Conservation (phyloP, 495 filamentous ascomycete genomes). For the Hyaloscypha finlandica region DNA sequence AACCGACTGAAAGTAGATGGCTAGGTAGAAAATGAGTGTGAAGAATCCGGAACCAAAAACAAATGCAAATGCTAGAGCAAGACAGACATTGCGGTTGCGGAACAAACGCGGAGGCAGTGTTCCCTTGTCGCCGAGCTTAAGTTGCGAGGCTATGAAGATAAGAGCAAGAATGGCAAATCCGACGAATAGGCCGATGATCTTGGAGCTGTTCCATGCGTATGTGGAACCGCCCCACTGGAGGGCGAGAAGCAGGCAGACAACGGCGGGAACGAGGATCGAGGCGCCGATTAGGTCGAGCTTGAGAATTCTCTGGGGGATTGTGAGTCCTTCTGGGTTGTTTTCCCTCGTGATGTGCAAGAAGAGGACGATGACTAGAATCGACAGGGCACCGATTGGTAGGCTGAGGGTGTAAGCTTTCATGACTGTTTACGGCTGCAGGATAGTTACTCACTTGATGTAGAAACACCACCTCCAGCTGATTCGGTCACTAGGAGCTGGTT, state of each 20-base stretch:
- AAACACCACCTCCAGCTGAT: constrained; percentile 60
- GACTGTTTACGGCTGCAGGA: background rate
- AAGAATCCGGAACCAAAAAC: constrained; percentile 67
- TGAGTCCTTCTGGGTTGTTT: constrained; percentile 36
- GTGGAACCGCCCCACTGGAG: constrained; percentile 64
- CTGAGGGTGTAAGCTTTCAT: constrained; percentile 4
- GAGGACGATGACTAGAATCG: constrained; percentile 55
- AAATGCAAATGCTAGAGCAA: constrained; percentile 51
- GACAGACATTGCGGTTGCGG: constrained; percentile 53
- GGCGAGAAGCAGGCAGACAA: constrained; percentile 61
- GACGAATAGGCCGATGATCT: constrained; percentile 49
- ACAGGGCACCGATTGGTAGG: constrained; percentile 62
- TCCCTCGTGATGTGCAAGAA: constrained; percentile 47
- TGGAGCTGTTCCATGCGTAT: constrained; percentile 51
- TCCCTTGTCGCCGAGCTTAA: constrained; percentile 51
- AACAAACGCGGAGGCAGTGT: constrained; percentile 60
- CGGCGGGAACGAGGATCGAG: constrained; percentile 49
- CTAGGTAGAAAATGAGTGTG: constrained; percentile 70
- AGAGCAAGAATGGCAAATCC: constrained; percentile 48
- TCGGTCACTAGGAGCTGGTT: constrained; percentile 31
- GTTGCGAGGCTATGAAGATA: constrained; percentile 52
- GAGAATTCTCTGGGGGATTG: constrained; percentile 41
- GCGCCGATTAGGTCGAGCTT: constrained; percentile 57
- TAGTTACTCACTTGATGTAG: constrained; percentile 34
- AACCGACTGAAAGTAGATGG: constrained; percentile 90